Conservation (phyloP, 2,329 filamentous ascomycete species). For the Graphilbum sp. region DNA sequence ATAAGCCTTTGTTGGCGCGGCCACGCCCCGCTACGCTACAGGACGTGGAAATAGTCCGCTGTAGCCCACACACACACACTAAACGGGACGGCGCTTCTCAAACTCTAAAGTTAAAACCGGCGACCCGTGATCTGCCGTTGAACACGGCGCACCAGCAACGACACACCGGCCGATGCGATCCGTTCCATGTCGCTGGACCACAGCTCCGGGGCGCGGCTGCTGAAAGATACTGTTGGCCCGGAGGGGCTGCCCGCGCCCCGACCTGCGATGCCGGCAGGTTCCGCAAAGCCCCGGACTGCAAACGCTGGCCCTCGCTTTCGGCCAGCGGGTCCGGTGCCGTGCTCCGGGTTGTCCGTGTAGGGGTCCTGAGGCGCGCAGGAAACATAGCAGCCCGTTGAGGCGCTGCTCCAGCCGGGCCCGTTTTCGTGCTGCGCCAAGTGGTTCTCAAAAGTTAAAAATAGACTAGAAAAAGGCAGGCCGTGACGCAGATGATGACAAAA, state of each 20-base stretch:
- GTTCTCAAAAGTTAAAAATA: no score
- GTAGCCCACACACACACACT: no score
- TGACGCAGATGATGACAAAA: not conserved
- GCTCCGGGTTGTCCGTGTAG: not conserved
- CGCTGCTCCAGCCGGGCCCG: slow-evolving; percentile 33
- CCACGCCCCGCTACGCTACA: no score
- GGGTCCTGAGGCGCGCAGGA: slow-evolving; percentile 24
- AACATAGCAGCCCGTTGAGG: slow-evolving; percentile 30
- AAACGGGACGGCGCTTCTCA: no score
- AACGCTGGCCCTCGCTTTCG: no score
- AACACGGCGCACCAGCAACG: not conserved
- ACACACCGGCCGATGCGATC: slow-evolving; percentile 1
- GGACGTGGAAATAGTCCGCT: no score
- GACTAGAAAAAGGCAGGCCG: not conserved
- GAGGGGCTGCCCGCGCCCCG: slow-evolving; percentile 8
- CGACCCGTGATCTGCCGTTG: no score
- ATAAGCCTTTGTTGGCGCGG: no score
- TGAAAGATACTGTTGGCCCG: slow-evolving; percentile 10
- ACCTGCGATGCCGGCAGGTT: not conserved
- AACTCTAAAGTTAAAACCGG: no score
- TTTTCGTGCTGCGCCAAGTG: no score
- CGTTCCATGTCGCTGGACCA: slow-evolving; percentile 10
- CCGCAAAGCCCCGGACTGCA: not conserved
- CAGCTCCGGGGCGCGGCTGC: slow-evolving; percentile 7
- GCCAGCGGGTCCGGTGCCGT: no score